Conservation (phyloP, 805 yeast species). For the Ogataea salicorniae region DNA sequence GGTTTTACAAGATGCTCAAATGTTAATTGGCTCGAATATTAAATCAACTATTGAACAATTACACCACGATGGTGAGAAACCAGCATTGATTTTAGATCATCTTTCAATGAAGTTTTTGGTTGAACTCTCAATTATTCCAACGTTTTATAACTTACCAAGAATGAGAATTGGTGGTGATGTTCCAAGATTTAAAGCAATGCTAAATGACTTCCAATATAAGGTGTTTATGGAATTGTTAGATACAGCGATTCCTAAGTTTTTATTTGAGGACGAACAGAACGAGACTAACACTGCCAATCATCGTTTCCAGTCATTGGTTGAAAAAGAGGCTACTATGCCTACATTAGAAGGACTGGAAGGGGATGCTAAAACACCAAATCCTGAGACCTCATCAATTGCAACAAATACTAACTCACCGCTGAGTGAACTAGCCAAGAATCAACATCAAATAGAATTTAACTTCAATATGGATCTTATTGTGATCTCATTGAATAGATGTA, state of each 20-base stretch:
- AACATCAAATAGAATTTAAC: constrained; percentile 65
- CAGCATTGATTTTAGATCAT: constrained; percentile 67
- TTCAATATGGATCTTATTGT: constrained; percentile 63
- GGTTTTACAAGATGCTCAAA: constrained; percentile 77
- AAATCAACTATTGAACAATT: constrained; percentile 72
- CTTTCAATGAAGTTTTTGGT: constrained; percentile 67
- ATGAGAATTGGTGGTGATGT: constrained; percentile 72
- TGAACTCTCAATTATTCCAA: constrained; percentile 82
- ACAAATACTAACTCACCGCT: constrained; percentile 2
- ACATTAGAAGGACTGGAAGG: constrained; percentile 13
- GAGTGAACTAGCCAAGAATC: constrained; percentile 29
- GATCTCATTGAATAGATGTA: constrained; percentile 63
- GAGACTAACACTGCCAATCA: constrained; percentile 3
- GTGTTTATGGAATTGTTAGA: constrained; percentile 76
- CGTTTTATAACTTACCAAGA: constrained; percentile 66
- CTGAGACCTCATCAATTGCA: constrained; percentile 8
- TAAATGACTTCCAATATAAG: constrained; percentile 89
- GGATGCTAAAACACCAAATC: constrained; percentile 9
- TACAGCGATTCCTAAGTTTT: constrained; percentile 55
- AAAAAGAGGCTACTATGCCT: constrained; percentile 9
- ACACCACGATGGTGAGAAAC: constrained; percentile 41
- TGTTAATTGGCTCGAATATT: constrained; percentile 79
- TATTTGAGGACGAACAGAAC: constrained; percentile 15
- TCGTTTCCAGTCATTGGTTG: constrained; percentile 22
- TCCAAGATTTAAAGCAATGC: constrained; percentile 62